These are phyloP conservation scores for Cardamine occulta DNA, from an alignment of 345 rosid genomes.

Conservation along the genomic window DNA sequence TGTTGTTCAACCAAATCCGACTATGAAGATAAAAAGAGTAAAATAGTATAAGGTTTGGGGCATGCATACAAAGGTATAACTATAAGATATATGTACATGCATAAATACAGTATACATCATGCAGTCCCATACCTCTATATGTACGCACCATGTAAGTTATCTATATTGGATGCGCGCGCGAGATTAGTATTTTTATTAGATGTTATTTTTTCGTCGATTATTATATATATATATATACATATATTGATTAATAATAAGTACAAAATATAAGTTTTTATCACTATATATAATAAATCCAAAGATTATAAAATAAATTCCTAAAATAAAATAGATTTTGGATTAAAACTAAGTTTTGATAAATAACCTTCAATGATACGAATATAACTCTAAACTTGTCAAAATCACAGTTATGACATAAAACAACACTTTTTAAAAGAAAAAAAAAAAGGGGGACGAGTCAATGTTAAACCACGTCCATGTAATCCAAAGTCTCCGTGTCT, in stretches of 20 bases:
- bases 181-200: neutral
- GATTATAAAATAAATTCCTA: neutral
- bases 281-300: too few species aligned
- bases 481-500: conserved; percentile 28
- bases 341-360: neutral
- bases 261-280: too few species aligned
- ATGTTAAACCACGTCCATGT: conserved; percentile 11
- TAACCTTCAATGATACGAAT: neutral
- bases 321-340: neutral
- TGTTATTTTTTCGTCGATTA: neutral
- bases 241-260: too few species aligned
- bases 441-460: neutral
- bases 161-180: neutral
- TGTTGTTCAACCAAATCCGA: neutral
- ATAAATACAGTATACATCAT: neutral
- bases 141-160: neutral
- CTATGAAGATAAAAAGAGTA: neutral
- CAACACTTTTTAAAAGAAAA: neutral
- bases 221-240: too few species aligned
- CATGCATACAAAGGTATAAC: too few species aligned
- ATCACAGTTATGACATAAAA: neutral
- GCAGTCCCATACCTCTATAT: neutral
- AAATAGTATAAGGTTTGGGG: neutral
- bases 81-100: neutral
- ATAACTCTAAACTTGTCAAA: neutral